Percentiles rank a stretch among this genome's conserved stretches.
Evolutionary conservation across 495 filamentous ascomycete species (phyloP).

Genomic region (Daldinia childiae): DNA sequence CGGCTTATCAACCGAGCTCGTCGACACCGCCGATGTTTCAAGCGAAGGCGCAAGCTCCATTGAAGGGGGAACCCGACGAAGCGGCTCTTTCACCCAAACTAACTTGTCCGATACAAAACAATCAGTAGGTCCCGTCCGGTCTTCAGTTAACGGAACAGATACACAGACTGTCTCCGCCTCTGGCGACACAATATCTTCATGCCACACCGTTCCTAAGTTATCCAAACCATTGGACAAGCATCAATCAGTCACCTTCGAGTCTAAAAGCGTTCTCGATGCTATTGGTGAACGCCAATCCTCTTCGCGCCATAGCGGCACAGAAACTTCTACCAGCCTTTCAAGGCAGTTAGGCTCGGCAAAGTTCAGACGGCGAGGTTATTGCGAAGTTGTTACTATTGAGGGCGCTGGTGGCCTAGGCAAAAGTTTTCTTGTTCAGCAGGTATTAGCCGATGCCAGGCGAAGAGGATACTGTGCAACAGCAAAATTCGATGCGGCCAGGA

Average conservation of each 20-base stretch:
- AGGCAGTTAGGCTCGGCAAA: conserved; percentile 63
- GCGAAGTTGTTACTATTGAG: conserved; percentile 80
- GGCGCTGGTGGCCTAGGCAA: conserved; percentile 85
- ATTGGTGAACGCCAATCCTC: conserved; percentile 45
- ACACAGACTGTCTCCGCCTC: conserved; percentile 49
- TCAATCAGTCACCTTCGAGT: conserved; percentile 50
- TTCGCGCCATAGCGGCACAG: conserved; percentile 42
- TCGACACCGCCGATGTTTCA: conserved; percentile 62
- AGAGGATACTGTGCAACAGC: conserved; percentile 83
- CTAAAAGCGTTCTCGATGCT: conserved; percentile 46
- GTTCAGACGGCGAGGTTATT: conserved; percentile 71
- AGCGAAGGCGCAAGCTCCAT: conserved; percentile 61
- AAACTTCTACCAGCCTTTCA: conserved; percentile 53
- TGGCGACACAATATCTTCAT: conserved; percentile 50
- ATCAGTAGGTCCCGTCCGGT: conserved; percentile 51
- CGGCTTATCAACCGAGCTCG: conserved; percentile 63
- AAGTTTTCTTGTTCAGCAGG: conserved; percentile 80
- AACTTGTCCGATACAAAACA: conserved; percentile 59
- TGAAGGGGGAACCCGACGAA: conserved; percentile 52
- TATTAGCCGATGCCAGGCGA: conserved; percentile 76
- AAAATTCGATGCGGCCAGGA: conserved; percentile 84
- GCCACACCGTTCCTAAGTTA: conserved; percentile 47
- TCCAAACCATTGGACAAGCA: conserved; percentile 52
- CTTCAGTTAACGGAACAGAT: conserved; percentile 44
- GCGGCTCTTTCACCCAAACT: conserved; percentile 57